Conservation (phyloP, 192 early-diverging fungal genomes). For the Rhizoclosmatium sp. region DNA sequence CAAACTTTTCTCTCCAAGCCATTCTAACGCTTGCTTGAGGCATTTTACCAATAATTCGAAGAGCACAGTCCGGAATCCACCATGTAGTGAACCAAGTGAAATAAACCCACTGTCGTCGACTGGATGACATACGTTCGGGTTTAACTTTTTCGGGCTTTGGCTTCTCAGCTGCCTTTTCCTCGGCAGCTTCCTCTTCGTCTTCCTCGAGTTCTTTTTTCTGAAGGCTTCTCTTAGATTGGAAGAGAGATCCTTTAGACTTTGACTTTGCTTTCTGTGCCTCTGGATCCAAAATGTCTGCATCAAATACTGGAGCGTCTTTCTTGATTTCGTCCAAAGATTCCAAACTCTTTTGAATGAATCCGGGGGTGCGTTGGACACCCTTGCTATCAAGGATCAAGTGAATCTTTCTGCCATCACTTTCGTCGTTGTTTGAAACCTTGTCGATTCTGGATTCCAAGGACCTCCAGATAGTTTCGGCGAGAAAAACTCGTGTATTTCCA, state of each 20-base stretch:
- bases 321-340: not conserved
- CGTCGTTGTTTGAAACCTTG: constrained; percentile 54
- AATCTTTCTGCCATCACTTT: constrained; percentile 33
- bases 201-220: constrained; percentile 31
- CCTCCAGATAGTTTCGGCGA: constrained; percentile 81
- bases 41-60: constrained; percentile 78
- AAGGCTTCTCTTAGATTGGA: not conserved
- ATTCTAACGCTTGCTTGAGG: constrained; percentile 77
- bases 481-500: constrained; percentile 63
- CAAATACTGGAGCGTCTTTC: not conserved
- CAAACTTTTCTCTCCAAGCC: constrained; percentile 98
- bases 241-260: constrained; percentile 2
- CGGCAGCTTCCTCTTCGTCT: constrained; percentile 22
- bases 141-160: constrained; percentile 11
- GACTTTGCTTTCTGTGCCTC: constrained; percentile 2
- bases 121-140: constrained; percentile 62
- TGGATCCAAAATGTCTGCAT: not conserved
- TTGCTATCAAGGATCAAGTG: constrained; percentile 20
- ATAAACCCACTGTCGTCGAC: constrained; percentile 78
- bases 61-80: constrained; percentile 79
- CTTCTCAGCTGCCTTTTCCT: constrained; percentile 15
- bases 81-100: constrained; percentile 82
- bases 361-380: constrained; percentile 17
- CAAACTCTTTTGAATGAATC: constrained; percentile 35
- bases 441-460: constrained; percentile 81